These are phyloP conservation scores for Aureobasidium sp. DNA, from an alignment of 2,329 filamentous ascomycete genomes.

Conservation along the genomic window DNA sequence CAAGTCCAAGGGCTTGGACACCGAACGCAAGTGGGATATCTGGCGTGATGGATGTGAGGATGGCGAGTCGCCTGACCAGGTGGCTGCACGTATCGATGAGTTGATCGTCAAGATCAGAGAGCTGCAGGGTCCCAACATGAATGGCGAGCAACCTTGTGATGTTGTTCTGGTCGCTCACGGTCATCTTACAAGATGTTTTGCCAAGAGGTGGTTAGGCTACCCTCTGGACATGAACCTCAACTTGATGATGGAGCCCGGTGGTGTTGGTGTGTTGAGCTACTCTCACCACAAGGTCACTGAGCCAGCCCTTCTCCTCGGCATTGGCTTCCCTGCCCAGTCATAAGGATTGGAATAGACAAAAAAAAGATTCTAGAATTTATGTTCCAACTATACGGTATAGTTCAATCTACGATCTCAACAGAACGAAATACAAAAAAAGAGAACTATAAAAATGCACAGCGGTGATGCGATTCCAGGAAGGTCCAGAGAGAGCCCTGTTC, in stretches of 20 bases:
- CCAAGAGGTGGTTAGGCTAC: constrained; percentile 75
- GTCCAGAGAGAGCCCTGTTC: too few species aligned
- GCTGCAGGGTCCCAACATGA: constrained; percentile 35
- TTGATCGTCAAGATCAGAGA: constrained; percentile 69
- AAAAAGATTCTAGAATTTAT: background rate
- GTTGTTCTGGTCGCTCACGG: constrained; percentile 84
- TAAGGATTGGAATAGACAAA: background rate
- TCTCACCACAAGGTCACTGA: constrained; percentile 41
- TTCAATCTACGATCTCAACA: background rate
- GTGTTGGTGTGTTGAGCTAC: constrained; percentile 44
- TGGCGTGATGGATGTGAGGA: constrained; percentile 78
- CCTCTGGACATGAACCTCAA: constrained; percentile 64
- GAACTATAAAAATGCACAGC: too few species aligned
- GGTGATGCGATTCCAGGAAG: too few species aligned
- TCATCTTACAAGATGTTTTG: constrained; percentile 79
- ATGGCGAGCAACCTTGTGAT: constrained; percentile 44
- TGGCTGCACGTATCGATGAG: constrained; percentile 63
- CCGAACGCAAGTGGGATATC: constrained; percentile 62
- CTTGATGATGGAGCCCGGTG: constrained; percentile 63
- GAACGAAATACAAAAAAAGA: background rate
- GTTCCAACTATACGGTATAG: background rate
- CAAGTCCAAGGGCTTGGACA: constrained; percentile 30
- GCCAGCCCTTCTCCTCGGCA: constrained; percentile 42
- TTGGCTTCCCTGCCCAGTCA: constrained; percentile 10
- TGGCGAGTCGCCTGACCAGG: constrained; percentile 54